These are phyloP conservation scores for Xerophyta viscosa DNA, from an alignment of 106 monocot genomes.

Conservation along the genomic window DNA sequence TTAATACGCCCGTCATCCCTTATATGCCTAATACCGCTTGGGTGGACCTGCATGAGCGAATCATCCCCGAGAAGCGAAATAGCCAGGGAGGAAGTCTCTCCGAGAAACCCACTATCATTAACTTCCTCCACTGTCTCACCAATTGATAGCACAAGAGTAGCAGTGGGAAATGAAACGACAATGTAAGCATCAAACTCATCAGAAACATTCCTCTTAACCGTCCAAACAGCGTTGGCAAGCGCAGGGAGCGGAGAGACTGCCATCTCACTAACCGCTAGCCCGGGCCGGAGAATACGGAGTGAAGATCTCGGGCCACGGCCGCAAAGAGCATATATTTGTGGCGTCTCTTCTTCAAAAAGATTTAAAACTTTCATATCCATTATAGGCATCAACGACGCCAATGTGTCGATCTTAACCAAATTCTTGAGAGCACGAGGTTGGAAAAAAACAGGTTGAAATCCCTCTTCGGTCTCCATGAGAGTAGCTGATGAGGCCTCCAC, in stretches of 20 bases:
- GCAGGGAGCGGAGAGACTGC: constrained; percentile 84
- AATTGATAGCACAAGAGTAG: constrained; percentile 92
- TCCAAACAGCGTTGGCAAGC: constrained; percentile 90
- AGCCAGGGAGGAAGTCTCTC: constrained; percentile 83
- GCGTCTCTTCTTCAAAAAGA: constrained; percentile 96
- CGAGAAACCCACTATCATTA: constrained; percentile 88
- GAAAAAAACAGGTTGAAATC: constrained; percentile 94
- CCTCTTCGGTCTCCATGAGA: constrained; percentile 97
- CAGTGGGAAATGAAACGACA: constrained; percentile 89
- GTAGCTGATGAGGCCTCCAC: constrained; percentile 91
- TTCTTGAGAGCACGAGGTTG: constrained; percentile 83
- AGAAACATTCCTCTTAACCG: constrained; percentile 86
- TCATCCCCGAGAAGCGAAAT: constrained; percentile 90
- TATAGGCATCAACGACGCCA: constrained; percentile 90
- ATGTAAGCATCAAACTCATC: constrained; percentile 99
- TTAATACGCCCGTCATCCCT: constrained; percentile 96
- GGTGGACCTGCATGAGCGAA: constrained; percentile 98
- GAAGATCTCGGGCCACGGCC: constrained; percentile 85
- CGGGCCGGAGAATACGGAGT: constrained; percentile 72
- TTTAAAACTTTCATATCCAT: constrained; percentile 92
- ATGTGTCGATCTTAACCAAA: constrained; percentile 64
- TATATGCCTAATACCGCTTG: constrained; percentile 92
- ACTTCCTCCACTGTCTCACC: constrained; percentile 99
- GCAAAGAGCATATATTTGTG: constrained; percentile 80
- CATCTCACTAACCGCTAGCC: constrained; percentile 90